Conservation (phyloP, 768 basidiomycete genomes). For the Calocera viscosa region DNA sequence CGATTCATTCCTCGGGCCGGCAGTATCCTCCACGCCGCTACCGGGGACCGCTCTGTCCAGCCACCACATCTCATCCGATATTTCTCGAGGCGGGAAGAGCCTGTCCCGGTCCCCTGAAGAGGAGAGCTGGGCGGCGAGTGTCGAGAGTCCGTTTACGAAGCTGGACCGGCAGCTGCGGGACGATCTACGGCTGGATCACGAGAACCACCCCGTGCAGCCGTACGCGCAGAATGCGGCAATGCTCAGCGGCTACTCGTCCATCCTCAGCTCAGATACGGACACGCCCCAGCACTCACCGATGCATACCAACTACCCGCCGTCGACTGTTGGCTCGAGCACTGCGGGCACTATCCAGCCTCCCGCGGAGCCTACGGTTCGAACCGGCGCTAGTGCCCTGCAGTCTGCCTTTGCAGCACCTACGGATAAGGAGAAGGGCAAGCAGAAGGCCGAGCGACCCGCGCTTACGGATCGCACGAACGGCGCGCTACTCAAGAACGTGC, state of each 20-base stretch:
- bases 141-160: conserved; percentile 62
- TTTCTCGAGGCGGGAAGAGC: conserved; percentile 22
- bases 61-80: conserved; percentile 48
- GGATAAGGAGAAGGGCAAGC: background rate
- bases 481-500: conserved; percentile 21
- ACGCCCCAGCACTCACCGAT: background rate
- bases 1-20: conserved; percentile 58
- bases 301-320: background rate
- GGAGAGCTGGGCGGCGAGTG: conserved; percentile 47
- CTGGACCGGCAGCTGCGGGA: conserved; percentile 27
- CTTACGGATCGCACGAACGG: conserved; percentile 18
- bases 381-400: background rate
- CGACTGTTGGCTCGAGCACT: background rate
- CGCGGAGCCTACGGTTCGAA: background rate
- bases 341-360: background rate
- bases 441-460: background rate
- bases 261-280: background rate
- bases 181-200: conserved; percentile 20
- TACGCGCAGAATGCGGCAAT: background rate
- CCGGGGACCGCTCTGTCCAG: background rate
- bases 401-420: background rate
- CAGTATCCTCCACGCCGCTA: conserved; percentile 48
- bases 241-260: background rate
- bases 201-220: background rate
- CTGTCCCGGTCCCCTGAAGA: conserved; percentile 7